Evolutionary conservation across 164 flowering plant genomes (phyloP), one percentile per base, ranked within the genome.

Genomic region (Hamamelis virginiana): DNA sequence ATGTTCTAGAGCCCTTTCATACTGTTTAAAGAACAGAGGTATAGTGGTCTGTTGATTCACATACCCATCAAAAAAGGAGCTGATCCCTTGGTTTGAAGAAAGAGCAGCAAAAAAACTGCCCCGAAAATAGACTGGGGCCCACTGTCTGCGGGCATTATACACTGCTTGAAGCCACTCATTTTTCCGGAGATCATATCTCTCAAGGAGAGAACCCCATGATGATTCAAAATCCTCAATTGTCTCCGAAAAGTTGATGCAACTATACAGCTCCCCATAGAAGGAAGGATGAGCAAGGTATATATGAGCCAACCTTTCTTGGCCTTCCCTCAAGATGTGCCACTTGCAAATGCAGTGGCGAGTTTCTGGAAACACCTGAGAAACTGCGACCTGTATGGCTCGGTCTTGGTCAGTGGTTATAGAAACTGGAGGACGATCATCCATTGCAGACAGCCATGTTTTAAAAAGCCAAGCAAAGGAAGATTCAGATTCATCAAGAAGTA

Each of bases 251-350:
- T 90, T 83, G 48, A 88, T 83, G 76, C 91, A 90, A 56, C 80
- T 85, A 69, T 85, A 84, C 23, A 88, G 78, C 70, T 88, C 89
- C 8, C 83, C 85, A 50, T 80, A 74, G 50, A 86, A 82, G 33
- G 80, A 71, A 56, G 86, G 90, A 72, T 87, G 83, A 22, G 84
- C 74, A 56, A 67, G 81, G 47, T 80, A 85, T 28, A 83, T 74
- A 68, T 80, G 88, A 48, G 85, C 87, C 81, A 90, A 72, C 62
- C 87, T 86, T 65, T 87, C 85, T 61, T 84, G 87, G 21, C 85
- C 90, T 78, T 88, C 87, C 68, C 89, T 77, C 68, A 85, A 68
- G n/a, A 90, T 87, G 65, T 90, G 89, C 90, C 91, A 87, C 72
- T 79, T 84, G 78, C 87, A 85, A 48, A 86, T 77, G 69, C 90